phyloP scores from a whole-genome alignment of 2,329 filamentous ascomycete species.

The Colletotrichum gloeosporioides region DNA sequence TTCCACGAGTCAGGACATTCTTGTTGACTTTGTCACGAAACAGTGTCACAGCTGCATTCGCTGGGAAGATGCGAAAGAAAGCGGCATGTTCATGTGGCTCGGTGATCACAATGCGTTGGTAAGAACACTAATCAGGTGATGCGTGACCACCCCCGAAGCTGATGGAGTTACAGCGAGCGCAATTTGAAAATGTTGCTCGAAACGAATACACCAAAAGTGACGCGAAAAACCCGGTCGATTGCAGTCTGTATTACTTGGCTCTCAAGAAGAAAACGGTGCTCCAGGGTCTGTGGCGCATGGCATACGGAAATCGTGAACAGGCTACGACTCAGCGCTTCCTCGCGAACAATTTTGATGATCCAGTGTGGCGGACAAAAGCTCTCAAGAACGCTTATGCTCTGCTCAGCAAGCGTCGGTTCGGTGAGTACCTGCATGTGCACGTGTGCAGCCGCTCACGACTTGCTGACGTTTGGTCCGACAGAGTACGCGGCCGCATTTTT shows the following conservation, averaged over 20 bases:
- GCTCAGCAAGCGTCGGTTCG: constrained; percentile 87
- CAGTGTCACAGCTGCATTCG: constrained; percentile 81
- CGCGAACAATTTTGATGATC: constrained; percentile 88
- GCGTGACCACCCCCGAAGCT: background rate
- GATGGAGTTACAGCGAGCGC: constrained; percentile 57
- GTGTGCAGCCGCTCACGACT: background rate
- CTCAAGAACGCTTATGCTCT: constrained; percentile 96
- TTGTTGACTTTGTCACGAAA: constrained; percentile 80
- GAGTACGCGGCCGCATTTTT: constrained; percentile 98
- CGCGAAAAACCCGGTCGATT: constrained; percentile 88
- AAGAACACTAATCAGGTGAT: constrained; percentile 34
- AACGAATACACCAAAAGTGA: constrained; percentile 93
- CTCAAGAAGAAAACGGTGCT: constrained; percentile 90
- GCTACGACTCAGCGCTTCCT: constrained; percentile 78
- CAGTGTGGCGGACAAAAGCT: constrained; percentile 86
- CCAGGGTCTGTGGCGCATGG: constrained; percentile 93
- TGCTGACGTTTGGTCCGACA: constrained; percentile 53
- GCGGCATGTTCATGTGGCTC: constrained; percentile 95
- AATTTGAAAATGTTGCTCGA: constrained; percentile 89
- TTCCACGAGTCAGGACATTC: constrained; percentile 85
- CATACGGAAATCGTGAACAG: constrained; percentile 88
- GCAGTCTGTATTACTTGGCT: constrained; percentile 89
- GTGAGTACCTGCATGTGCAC: constrained; percentile 47
- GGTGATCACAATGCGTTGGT: constrained; percentile 78
- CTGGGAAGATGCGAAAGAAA: constrained; percentile 86